These are phyloP conservation scores for Geranium incanum DNA, from an alignment of 441 rosid species.

Conservation along the genomic window DNA sequence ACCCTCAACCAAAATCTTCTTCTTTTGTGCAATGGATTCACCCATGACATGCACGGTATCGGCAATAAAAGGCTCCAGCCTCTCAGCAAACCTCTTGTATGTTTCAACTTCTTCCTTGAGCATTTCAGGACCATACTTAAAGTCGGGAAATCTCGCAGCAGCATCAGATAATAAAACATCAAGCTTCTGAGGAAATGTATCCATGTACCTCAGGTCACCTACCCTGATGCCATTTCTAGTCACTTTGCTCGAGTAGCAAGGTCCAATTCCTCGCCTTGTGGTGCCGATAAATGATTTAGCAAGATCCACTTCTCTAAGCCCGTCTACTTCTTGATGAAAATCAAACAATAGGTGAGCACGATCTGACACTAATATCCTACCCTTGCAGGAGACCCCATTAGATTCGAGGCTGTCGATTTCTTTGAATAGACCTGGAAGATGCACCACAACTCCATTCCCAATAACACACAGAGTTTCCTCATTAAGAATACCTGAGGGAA, in stretches of 20 bases:
- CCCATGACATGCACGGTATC: slow-evolving; percentile 31
- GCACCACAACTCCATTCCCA: slow-evolving; percentile 92
- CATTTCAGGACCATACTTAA: slow-evolving; percentile 61
- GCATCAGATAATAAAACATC: slow-evolving; percentile 66
- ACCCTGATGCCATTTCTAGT: slow-evolving; percentile 86
- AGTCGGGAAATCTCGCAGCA: slow-evolving; percentile 62
- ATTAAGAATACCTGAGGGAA: slow-evolving; percentile 82
- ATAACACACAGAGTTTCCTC: slow-evolving; percentile 83
- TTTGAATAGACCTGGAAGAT: slow-evolving; percentile 68
- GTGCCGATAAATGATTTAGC: slow-evolving; percentile 87
- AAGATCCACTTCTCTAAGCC: slow-evolving; percentile 80
- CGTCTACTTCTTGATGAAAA: slow-evolving; percentile 83
- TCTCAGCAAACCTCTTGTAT: slow-evolving; percentile 81
- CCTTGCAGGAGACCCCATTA: slow-evolving; percentile 70
- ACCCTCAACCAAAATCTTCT: slow-evolving; percentile 91
- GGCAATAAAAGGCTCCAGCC: slow-evolving; percentile 73
- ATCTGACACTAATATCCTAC: slow-evolving; percentile 88
- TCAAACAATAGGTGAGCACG: slow-evolving; percentile 86
- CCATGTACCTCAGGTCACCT: slow-evolving; percentile 84
- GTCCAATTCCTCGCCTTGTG: slow-evolving; percentile 89
- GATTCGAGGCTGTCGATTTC: slow-evolving; percentile 83
- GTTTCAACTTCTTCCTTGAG: slow-evolving; percentile 74
- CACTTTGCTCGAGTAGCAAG: slow-evolving; percentile 71
- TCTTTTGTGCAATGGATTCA: slow-evolving; percentile 60
- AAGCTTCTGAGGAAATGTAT: slow-evolving; percentile 80